A percentile compares a stretch with the other conserved stretches of the same genome.
These are phyloP conservation scores for Mediolabrus comicus DNA, from an alignment of 108 stramenopile species.

Conservation along the genomic window DNA sequence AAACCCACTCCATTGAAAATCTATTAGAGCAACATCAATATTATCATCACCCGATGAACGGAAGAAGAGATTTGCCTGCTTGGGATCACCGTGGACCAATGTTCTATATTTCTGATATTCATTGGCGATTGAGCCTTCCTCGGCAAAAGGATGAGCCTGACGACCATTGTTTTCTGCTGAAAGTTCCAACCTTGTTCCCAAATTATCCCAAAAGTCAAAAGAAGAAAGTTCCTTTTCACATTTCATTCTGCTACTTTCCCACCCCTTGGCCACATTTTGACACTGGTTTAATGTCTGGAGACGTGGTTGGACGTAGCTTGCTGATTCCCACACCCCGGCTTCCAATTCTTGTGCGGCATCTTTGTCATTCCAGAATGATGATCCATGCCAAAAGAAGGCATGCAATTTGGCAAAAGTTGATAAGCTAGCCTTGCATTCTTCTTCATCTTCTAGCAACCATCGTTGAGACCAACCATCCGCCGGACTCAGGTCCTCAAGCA, in stretches of 20 bases:
- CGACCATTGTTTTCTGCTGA: constrained; percentile 36
- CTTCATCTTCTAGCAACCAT: constrained; percentile 52
- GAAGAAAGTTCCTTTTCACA: constrained; percentile 32
- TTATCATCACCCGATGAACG: constrained; percentile 3
- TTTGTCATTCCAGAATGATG: constrained; percentile 55
- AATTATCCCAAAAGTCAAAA: constrained; percentile 25
- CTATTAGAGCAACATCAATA: constrained; percentile 64
- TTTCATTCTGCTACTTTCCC: constrained; percentile 42
- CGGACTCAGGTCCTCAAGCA: constrained; percentile 59
- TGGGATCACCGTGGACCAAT: constrained; percentile 73
- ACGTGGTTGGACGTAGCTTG: constrained; percentile 64
- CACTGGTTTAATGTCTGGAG: constrained; percentile 60
- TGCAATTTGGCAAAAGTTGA: constrained; percentile 62
- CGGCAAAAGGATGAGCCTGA: constrained; percentile 57
- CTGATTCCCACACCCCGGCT: constrained; percentile 53
- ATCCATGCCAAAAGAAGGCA: constrained; percentile 70
- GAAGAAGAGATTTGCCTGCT: constrained; percentile 74
- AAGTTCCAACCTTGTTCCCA: constrained; percentile 51
- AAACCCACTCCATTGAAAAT: constrained; percentile 77
- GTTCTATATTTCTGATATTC: constrained; percentile 48
- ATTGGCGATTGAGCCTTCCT: constrained; percentile 1
- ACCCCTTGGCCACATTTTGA: constrained; percentile 48
- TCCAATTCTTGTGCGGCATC: constrained; percentile 55
- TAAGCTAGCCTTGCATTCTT: constrained; percentile 42
- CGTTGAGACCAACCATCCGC: constrained; percentile 60